Base-by-base conservation (phyloP, 345 rosid species). In the Laguncularia racemosa region DNA sequence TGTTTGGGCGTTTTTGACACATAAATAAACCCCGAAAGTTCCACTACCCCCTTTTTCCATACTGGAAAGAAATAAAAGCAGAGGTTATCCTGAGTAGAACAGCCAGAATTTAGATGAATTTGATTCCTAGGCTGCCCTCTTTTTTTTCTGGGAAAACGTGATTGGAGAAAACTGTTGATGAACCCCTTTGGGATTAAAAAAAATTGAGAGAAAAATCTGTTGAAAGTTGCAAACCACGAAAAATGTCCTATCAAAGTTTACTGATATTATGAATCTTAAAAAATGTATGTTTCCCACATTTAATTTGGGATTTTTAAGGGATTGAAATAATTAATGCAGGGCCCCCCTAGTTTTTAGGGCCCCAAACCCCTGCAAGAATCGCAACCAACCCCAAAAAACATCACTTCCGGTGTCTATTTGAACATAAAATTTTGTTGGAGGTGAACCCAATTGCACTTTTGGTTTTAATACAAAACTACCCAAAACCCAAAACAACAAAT, bases 21-120 rank as follows among this genome's bases (percentile, higher is more conserved):
- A 58, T 90, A 93, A 64, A 85, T 52, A n/a, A n/a, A n/a, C n/a
- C n/a, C 99, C 99, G 0, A 92, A 80, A 15, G 95, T 88, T 14
- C 95, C 95, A 67, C 97, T 90, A 28, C 97, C 99, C 74, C 90
- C 97, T n/a, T n/a, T n/a, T n/a, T n/a, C 92, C 97, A 46, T 93
- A 93, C 50, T 87, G 97, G 65, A 90, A 90, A 2, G 84, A n/a
- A 68, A 60, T 93, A 93, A 76, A 83, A 71, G 48, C 99, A 93
- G 46, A 68, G 85, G 44, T 88, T 82, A 64, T 46, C 76, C 75
- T 76, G 78, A 53, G 78, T 57, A 47, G 84, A 71, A 77, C 99
- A 93, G 14, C 74, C 69, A 48, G 99, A 84, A 76, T n/a, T 90
- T 97, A 13, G 86, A 73, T 2, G 97, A 78, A 19, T n/a, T 76